Evolutionary conservation across 768 basidiomycete genomes (phyloP).

Genomic region (Hydnum rufescens): DNA sequence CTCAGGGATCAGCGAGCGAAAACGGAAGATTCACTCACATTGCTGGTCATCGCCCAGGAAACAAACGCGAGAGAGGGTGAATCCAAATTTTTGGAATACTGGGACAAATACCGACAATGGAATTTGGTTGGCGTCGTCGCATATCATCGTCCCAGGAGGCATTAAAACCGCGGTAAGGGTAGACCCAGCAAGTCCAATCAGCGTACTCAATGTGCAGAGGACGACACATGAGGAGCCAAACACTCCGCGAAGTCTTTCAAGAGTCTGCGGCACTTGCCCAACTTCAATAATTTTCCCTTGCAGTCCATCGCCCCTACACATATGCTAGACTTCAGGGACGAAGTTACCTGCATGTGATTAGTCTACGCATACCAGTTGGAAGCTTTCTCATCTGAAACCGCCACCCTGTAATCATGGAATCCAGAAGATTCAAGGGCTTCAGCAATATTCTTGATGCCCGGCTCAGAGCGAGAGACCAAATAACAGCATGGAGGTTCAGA

Average conservation of each 20-base stretch:
- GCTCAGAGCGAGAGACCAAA: conserved; percentile 70
- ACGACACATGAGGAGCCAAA: background rate
- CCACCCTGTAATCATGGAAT: conserved; percentile 31
- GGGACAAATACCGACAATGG: conserved; percentile 30
- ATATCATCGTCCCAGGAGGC: conserved; percentile 23
- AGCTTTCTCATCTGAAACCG: conserved; percentile 55
- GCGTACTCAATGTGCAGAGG: background rate
- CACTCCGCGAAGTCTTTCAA: background rate
- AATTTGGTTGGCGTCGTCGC: conserved; percentile 34
- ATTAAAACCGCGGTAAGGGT: background rate
- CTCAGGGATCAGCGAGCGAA: no score
- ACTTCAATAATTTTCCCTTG: no score
- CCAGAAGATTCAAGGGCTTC: conserved; percentile 43
- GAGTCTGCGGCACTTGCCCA: no score
- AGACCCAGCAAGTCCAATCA: background rate
- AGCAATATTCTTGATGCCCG: conserved; percentile 78
- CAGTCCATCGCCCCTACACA: no score
- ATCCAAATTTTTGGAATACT: conserved; percentile 1
- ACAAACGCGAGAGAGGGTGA: conserved; percentile 24
- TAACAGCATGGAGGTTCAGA: conserved; percentile 19
- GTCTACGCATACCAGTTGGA: conserved; percentile 54
- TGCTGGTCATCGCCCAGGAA: conserved; percentile 37
- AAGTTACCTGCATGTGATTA: no score
- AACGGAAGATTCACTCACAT: conserved; percentile 18
- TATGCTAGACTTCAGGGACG: no score